A percentile compares a stretch with the other conserved stretches of the same genome.
Conservation (phyloP, 78 protist species). For the Dictyostelium discoideum region DNA sequence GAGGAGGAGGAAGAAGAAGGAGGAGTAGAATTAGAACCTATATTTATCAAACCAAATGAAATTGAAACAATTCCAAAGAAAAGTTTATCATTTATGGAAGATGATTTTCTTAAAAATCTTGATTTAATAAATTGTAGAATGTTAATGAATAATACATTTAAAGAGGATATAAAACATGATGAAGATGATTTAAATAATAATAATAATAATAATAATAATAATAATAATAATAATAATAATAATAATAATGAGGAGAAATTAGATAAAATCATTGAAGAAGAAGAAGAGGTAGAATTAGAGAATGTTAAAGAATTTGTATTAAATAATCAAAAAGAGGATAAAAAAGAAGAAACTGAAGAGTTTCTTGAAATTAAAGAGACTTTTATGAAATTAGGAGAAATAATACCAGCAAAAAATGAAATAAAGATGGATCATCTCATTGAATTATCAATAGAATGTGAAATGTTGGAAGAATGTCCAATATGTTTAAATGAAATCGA, state of each 20-base stretch:
- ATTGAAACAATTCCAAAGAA: not conserved
- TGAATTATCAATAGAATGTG: not conserved
- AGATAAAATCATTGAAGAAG: not conserved
- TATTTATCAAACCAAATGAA: not conserved
- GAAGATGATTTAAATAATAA: not conserved
- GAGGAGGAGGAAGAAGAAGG: not conserved
- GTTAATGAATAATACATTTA: not conserved
- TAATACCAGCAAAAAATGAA: not conserved
- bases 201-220: too few relatives aligned
- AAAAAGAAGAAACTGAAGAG: not conserved
- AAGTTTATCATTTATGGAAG: not conserved
- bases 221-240: not conserved
- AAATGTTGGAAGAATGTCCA: slow-evolving; percentile 36
- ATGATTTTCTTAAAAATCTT: not conserved
- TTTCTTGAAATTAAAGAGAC: not conserved
- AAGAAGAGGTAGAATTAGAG: not conserved
- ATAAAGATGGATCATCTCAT: not conserved
- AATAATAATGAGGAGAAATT: not conserved
- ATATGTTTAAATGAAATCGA: slow-evolving; percentile 26
- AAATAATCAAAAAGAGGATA: not conserved
- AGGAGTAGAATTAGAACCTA: not conserved
- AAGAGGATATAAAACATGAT: not conserved
- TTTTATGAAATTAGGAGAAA: not conserved
- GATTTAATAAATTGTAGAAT: not conserved
- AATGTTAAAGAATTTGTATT: not conserved